Conservation (phyloP, 1,284 basidiomycete species). For the Vanrija pseudolonga region DNA sequence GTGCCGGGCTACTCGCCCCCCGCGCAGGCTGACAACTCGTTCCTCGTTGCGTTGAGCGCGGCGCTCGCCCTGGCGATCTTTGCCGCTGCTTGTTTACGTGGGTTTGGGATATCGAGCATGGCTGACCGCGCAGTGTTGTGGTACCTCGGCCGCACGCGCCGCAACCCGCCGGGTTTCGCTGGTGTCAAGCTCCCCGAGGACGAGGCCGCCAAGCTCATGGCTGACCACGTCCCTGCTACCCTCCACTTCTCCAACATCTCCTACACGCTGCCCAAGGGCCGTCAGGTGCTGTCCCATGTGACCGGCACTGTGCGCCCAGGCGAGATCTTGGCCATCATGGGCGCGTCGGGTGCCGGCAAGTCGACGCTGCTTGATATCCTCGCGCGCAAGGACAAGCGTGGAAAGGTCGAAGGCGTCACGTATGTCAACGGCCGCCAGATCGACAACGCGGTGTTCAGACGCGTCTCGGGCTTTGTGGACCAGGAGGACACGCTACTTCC, state of each 20-base stretch:
- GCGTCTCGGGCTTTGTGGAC: constrained; percentile 82
- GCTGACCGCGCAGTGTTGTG: constrained; percentile 62
- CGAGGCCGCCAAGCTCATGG: constrained; percentile 80
- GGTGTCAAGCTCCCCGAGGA: constrained; percentile 73
- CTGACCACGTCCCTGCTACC: constrained; percentile 86
- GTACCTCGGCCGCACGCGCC: constrained; percentile 74
- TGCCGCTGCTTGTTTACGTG: constrained; percentile 52
- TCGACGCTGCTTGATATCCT: constrained; percentile 94
- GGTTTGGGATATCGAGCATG: constrained; percentile 12
- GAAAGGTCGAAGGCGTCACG: constrained; percentile 67
- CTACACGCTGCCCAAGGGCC: constrained; percentile 65
- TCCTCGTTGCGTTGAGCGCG: constrained; percentile 78
- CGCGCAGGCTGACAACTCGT: constrained; percentile 70
- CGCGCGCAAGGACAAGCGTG: constrained; percentile 81
- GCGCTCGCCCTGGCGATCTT: constrained; percentile 64
- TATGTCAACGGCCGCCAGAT: constrained; percentile 84
- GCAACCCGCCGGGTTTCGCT: constrained; percentile 62
- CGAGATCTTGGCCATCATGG: constrained; percentile 90
- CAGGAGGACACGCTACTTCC: constrained; percentile 97
- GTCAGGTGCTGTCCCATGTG: constrained; percentile 71
- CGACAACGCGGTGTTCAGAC: constrained; percentile 69
- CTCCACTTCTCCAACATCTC: constrained; percentile 82
- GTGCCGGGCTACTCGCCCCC: constrained; percentile 88
- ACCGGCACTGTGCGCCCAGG: constrained; percentile 80
- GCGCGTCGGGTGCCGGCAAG: constrained; percentile 93